Percentiles rank a stretch among this genome's conserved stretches.
Evolutionary conservation across 164 flowering plant species (phyloP).

Genomic region (Vitis amurensis): DNA sequence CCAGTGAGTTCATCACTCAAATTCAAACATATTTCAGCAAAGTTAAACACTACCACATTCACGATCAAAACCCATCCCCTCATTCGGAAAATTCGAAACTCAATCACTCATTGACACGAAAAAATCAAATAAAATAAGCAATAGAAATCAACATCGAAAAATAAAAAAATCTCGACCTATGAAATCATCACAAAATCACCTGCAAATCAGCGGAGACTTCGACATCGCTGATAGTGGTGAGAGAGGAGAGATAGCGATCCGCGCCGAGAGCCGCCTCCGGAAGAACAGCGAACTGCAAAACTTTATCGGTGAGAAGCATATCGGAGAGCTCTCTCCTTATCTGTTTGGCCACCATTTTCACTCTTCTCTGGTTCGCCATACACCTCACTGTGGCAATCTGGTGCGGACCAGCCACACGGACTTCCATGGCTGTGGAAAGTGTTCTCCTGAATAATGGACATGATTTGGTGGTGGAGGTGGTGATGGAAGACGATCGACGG

Average conservation of each 20-base stretch:
- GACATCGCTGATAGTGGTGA: conserved; percentile 85
- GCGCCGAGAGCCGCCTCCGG: conserved; percentile 94
- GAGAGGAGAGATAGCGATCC: conserved; percentile 79
- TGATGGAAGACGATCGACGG: background rate
- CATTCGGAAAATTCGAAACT: too few species aligned
- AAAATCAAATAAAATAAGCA: too few species aligned
- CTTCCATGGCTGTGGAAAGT: background rate
- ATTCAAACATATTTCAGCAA: too few species aligned
- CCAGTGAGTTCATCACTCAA: too few species aligned
- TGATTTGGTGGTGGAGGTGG: conserved; percentile 13
- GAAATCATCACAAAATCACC: conserved; percentile 23
- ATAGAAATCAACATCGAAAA: background rate
- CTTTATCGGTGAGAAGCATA: conserved; percentile 83
- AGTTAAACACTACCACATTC: too few species aligned
- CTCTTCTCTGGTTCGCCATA: conserved; percentile 92
- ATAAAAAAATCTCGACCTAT: background rate
- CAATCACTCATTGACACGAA: too few species aligned
- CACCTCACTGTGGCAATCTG: conserved; percentile 34
- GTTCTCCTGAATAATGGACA: background rate
- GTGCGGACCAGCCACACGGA: conserved; percentile 1
- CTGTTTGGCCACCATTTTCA: conserved; percentile 93
- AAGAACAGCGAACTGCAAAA: conserved; percentile 70
- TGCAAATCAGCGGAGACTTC: conserved; percentile 87
- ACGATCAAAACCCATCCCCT: too few species aligned
- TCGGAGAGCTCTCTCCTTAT: conserved; percentile 81